Conservation (phyloP, 73 alveolate genomes). For the Symbiodinium natans region DNA sequence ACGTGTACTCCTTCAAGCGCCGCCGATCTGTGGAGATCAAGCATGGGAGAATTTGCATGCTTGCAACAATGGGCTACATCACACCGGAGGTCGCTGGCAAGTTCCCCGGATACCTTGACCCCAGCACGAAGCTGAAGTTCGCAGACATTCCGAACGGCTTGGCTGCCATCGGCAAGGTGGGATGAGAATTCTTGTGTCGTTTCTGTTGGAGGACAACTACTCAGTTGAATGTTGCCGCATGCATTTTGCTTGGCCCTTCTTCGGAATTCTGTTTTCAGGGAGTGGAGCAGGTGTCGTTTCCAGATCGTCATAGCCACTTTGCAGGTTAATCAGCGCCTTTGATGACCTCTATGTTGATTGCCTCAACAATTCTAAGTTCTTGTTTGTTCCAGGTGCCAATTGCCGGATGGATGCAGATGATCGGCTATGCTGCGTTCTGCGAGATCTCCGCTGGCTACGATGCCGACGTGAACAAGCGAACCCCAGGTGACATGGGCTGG, state of each 20-base stretch:
- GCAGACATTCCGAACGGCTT: conserved; percentile 52
- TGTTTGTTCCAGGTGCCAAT: conserved; percentile 19
- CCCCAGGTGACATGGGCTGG: conserved; percentile 62
- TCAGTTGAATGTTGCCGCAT: too few relatives aligned
- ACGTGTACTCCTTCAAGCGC: conserved; percentile 38
- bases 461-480: conserved; percentile 25
- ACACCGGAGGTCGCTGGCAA: conserved; percentile 66
- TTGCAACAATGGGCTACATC: conserved; percentile 56
- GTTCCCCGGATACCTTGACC: conserved; percentile 36
- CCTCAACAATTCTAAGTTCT: too few relatives aligned
- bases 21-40: conserved; percentile 9
- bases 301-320: too few relatives aligned
- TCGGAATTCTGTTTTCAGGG: too few relatives aligned
- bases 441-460: conserved; percentile 26
- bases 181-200: too few relatives aligned
- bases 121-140: conserved; percentile 26
- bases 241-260: too few relatives aligned
- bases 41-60: conserved; percentile 11
- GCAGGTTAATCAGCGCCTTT: too few relatives aligned
- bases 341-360: too few relatives aligned
- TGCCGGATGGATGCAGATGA: conserved; percentile 26
- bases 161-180: conserved; percentile 54
- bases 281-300: too few relatives aligned
- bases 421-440: conserved; percentile 20
- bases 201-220: too few relatives aligned